A percentile compares a stretch with the other conserved stretches of the same genome.
These are phyloP conservation scores for Nyssa sinensis DNA, from an alignment of 148 eudicot species.

Conservation along the genomic window DNA sequence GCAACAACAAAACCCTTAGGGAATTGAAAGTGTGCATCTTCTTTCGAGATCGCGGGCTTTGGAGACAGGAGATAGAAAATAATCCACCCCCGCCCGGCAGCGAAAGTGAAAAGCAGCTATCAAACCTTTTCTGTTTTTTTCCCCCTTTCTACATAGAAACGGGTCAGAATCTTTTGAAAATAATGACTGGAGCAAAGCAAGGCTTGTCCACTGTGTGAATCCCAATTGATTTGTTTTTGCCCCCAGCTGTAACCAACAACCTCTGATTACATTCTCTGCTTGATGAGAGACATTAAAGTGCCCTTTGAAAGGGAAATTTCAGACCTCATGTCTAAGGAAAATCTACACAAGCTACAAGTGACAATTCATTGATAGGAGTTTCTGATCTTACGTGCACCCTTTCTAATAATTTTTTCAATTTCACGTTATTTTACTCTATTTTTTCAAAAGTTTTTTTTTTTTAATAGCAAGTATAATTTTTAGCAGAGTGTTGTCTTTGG, in stretches of 20 bases:
- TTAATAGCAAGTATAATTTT: too few species aligned
- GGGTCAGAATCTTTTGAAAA: neutral
- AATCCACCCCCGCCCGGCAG: neutral
- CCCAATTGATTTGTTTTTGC: constrained; percentile 16
- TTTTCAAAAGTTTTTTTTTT: too few species aligned
- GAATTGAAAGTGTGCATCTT: too few species aligned
- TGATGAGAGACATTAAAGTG: neutral
- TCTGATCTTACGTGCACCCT: too few species aligned
- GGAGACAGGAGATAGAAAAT: neutral
- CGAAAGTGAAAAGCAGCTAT: neutral
- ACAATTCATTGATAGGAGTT: too few species aligned
- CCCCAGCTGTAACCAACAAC: constrained; percentile 16
- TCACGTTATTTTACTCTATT: too few species aligned
- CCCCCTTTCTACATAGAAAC: neutral
- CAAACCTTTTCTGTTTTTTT: neutral
- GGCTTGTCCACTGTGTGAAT: neutral
- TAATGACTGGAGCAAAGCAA: neutral
- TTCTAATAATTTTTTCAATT: too few species aligned
- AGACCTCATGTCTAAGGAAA: too few species aligned
- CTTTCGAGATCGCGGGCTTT: neutral
- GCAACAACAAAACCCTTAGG: too few species aligned
- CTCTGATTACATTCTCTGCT: neutral
- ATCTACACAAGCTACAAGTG: too few species aligned
- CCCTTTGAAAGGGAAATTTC: neutral
- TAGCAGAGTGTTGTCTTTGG: too few species aligned